Evolutionary conservation across 495 filamentous ascomycete genomes (phyloP), one percentile per base, ranked within the genome.

Genomic region (Sphaerosporella brunnea): DNA sequence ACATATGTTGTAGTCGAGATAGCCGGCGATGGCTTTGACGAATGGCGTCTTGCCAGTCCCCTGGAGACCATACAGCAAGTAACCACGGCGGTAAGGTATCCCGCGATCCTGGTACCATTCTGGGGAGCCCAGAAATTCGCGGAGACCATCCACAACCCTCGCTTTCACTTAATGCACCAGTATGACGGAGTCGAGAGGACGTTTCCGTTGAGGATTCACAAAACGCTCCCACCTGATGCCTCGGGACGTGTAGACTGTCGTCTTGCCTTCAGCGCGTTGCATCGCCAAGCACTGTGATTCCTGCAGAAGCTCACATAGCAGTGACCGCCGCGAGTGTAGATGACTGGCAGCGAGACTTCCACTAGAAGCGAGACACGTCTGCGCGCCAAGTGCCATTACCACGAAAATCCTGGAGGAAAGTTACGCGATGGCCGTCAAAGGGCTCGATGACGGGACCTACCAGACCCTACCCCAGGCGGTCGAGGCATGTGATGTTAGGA

Each of bases 1-100:
- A 36, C 87, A 84, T 53, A 97, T 90, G 54, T 84, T 83, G 64
- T 93, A 96, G 58, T 96, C 82, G 44, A 97, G 64, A 51, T 87
- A 77, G 10, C 86, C 92, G 1, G 90, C 90, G 23, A 97, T 66
- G 2, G 92, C 87, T 65, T 94, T 87, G 41, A 96, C 92, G 61
- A 97, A 96, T 1, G 83, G 90, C 53, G 79, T 94, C 64, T 97
- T 97, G 18, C 90, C 90, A 13, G 83, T 92, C 1, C 90, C 90
- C 0, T 92, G 92, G 2, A 87, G 87, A 0, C 90, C 90, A 59
- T 94, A 87, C 0, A 84, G 67, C 9, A 84, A 67, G 59, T 84
- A 84, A 0, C 80, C 80, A 16, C 80, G 68, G 20, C 80, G 69
- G 53, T 84, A 84, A 0, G 80, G 80, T 52, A 84, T 84, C n/a